A percentile compares a stretch with the other conserved stretches of the same genome.
Evolutionary conservation across 805 yeast species (phyloP).

Genomic region (Yarrowia osloensis): DNA sequence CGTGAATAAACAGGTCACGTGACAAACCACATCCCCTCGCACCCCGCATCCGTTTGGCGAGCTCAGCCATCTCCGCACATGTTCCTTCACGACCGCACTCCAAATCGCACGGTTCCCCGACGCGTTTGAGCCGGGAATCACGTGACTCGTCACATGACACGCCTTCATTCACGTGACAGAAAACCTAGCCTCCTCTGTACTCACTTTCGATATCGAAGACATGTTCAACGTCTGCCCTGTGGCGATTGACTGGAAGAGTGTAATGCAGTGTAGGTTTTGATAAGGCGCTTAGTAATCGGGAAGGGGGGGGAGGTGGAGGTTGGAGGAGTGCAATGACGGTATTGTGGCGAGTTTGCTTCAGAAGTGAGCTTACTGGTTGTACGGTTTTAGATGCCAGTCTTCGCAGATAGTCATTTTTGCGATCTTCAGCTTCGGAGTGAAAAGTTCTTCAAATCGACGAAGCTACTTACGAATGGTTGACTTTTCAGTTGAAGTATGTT

Average conservation of each 20-base stretch:
- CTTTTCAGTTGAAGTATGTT: no score
- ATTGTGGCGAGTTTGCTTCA: no score
- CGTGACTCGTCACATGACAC: neutral
- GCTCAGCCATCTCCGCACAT: neutral
- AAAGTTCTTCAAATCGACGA: no score
- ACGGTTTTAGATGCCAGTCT: no score
- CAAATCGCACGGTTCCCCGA: neutral
- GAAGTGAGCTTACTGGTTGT: no score
- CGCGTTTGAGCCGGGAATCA: neutral
- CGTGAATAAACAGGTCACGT: no score
- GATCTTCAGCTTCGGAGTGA: no score
- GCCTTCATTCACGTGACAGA: neutral
- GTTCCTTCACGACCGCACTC: neutral
- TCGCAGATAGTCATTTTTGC: no score
- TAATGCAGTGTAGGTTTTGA: neutral
- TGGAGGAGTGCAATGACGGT: no score
- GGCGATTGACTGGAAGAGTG: conserved; percentile 6
- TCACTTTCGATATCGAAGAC: conserved; percentile 17
- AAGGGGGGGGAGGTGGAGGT: neutral
- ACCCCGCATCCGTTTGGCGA: no score
- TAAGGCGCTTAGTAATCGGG: neutral
- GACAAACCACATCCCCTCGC: no score
- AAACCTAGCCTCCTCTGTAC: neutral
- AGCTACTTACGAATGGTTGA: no score
- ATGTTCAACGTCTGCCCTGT: neutral